These are phyloP conservation scores for Protomyces macrosporus DNA, from an alignment of 1,139 yeast species.

Conservation along the genomic window DNA sequence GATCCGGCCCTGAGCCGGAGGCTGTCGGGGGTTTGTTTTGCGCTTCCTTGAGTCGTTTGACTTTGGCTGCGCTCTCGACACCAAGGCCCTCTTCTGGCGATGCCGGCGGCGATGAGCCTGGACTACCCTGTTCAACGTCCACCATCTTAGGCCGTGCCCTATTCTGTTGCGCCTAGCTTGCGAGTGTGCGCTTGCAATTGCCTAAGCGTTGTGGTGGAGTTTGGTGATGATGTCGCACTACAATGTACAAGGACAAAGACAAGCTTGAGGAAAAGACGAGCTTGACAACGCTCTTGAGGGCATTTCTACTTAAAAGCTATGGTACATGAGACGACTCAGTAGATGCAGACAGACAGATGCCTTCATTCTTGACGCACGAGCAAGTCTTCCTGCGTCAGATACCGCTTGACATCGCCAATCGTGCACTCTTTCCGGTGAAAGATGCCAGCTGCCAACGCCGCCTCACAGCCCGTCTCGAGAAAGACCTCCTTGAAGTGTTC, in stretches of 20 bases:
- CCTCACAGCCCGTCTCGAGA: constrained; percentile 74
- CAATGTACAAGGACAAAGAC: too few relatives aligned
- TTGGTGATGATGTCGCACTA: too few relatives aligned
- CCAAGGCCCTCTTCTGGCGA: background rate
- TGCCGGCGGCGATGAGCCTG: background rate
- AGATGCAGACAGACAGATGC: too few relatives aligned
- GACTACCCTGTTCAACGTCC: background rate
- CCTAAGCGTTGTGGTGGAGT: too few relatives aligned
- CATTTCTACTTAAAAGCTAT: too few relatives aligned
- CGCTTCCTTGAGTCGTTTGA: constrained; percentile 8
- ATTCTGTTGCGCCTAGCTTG: too few relatives aligned
- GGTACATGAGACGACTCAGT: too few relatives aligned
- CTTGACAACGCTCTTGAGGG: too few relatives aligned
- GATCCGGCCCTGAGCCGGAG: background rate
- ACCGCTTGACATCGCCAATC: constrained; percentile 73
- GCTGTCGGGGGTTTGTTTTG: background rate
- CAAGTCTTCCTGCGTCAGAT: constrained; percentile 50
- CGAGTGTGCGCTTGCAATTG: too few relatives aligned
- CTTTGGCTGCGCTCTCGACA: background rate
- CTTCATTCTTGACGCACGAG: constrained; percentile 40
- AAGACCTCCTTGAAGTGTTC: constrained; percentile 84
- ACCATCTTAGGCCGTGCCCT: background rate
- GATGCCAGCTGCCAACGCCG: constrained; percentile 97
- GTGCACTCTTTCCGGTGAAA: constrained; percentile 91
- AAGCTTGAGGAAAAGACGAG: too few relatives aligned